phyloP scores from a whole-genome alignment of 1,284 basidiomycete genomes.

The Ganoderma meredithae region DNA sequence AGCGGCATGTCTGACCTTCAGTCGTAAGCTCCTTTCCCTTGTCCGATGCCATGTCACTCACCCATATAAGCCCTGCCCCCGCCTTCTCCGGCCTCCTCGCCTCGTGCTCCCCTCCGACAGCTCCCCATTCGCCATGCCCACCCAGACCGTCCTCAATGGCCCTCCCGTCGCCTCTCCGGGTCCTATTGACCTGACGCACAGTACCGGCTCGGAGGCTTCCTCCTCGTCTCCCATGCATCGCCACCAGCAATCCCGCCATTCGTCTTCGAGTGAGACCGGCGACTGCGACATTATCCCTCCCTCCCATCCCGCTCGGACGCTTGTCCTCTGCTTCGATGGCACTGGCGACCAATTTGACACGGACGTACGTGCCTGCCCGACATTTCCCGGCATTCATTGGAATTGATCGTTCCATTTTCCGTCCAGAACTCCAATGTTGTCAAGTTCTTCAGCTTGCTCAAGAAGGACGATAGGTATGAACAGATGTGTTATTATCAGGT shows the following conservation, averaged over 20 bases:
- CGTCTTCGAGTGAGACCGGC: constrained; percentile 25
- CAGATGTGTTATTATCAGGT: constrained; percentile 74
- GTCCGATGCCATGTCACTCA: background rate
- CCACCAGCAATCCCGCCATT: constrained; percentile 13
- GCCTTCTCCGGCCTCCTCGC: background rate
- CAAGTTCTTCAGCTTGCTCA: constrained; percentile 60
- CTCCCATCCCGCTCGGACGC: constrained; percentile 41
- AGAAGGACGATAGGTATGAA: constrained; percentile 55
- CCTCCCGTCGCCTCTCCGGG: constrained; percentile 7
- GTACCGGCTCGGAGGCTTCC: background rate
- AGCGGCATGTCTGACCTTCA: background rate
- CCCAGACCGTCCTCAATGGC: background rate
- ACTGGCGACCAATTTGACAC: constrained; percentile 64
- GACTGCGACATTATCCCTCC: constrained; percentile 43
- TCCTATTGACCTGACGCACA: constrained; percentile 6
- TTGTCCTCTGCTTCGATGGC: constrained; percentile 67
- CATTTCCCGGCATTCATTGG: background rate
- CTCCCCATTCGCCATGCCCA: constrained; percentile 10
- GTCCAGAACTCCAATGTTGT: constrained; percentile 68
- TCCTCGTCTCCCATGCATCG: background rate
- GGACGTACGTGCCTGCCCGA: constrained; percentile 46
- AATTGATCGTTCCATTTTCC: background rate
- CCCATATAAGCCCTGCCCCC: background rate
- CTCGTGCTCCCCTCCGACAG: background rate
- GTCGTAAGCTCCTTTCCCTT: background rate